These are phyloP conservation scores for Sphagnurus paluster DNA, from an alignment of 1,284 basidiomycete species.

Conservation along the genomic window DNA sequence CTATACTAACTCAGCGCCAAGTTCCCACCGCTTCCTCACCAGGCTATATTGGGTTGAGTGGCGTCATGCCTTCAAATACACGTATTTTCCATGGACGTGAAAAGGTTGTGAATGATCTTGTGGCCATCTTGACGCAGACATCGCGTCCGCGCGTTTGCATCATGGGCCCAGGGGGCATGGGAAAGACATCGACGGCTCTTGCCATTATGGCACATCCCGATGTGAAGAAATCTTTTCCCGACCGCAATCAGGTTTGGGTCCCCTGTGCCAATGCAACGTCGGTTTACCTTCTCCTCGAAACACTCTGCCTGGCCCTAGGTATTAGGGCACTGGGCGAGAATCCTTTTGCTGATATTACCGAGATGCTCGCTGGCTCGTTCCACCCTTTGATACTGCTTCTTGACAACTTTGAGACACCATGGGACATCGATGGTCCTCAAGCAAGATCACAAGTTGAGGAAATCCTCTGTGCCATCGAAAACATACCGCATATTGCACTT, in stretches of 20 bases:
- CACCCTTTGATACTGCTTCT: background rate
- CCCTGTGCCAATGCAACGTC: constrained; percentile 27
- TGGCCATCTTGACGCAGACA: background rate
- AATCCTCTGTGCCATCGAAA: constrained; percentile 16
- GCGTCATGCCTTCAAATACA: constrained; percentile 1
- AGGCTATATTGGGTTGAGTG: background rate
- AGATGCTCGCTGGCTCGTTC: background rate
- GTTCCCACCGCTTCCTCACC: background rate
- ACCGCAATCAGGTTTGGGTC: constrained; percentile 25
- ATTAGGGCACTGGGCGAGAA: constrained; percentile 14
- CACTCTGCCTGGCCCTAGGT: constrained; percentile 20
- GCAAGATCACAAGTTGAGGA: constrained; percentile 18
- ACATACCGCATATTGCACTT: constrained; percentile 21
- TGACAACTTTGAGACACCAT: constrained; percentile 4
- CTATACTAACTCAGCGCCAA: background rate
- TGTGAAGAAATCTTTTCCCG: constrained; percentile 19
- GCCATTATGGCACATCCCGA: constrained; percentile 25
- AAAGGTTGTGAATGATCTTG: background rate
- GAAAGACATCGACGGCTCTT: constrained; percentile 34
- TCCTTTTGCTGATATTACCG: constrained; percentile 15
- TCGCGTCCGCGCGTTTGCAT: constrained; percentile 23
- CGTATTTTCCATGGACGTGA: constrained; percentile 8
- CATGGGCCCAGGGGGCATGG: constrained; percentile 36
- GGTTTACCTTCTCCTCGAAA: constrained; percentile 20
- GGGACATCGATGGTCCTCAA: background rate